phyloP scores from a whole-genome alignment of 805 yeast species.

The Cyberlindnera suaveolens region DNA sequence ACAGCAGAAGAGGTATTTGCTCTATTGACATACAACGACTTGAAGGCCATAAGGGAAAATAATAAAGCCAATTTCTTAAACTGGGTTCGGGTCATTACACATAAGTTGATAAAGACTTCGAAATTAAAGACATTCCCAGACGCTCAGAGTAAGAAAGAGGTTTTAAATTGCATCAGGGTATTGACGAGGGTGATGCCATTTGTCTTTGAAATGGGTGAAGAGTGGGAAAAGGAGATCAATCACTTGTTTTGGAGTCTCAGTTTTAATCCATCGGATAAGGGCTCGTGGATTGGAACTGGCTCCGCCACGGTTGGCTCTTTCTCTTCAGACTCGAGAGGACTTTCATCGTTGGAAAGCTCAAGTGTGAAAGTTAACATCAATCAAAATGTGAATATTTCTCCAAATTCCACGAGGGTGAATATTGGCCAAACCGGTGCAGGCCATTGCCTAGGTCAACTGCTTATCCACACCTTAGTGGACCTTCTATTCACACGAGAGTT shows the following conservation, averaged over 20 bases:
- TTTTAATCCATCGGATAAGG: slow-evolving; percentile 4
- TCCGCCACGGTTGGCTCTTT: slow-evolving; percentile 24
- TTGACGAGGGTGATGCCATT: slow-evolving; percentile 63
- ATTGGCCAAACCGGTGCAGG: slow-evolving; percentile 9
- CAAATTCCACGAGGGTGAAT: slow-evolving; percentile 14
- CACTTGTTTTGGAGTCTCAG: slow-evolving; percentile 39
- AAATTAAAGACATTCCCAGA: slow-evolving; percentile 20
- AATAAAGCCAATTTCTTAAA: slow-evolving; percentile 52
- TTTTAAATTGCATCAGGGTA: slow-evolving; percentile 58
- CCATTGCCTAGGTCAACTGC: slow-evolving; percentile 27
- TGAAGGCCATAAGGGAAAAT: slow-evolving; percentile 51
- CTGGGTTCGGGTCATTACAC: slow-evolving; percentile 38
- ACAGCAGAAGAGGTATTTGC: slow-evolving; percentile 52
- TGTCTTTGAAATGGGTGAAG: slow-evolving; percentile 43
- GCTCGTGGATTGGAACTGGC: not conserved
- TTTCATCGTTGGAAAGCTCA: slow-evolving; percentile 11
- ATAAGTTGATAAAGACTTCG: slow-evolving; percentile 24
- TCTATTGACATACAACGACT: slow-evolving; percentile 49
- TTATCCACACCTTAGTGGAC: slow-evolving; percentile 34
- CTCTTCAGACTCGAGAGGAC: slow-evolving; percentile 20
- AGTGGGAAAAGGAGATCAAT: slow-evolving; percentile 26
- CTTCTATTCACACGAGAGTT: slow-evolving; percentile 54
- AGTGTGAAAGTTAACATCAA: slow-evolving; percentile 16
- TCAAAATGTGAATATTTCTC: slow-evolving; percentile 7
- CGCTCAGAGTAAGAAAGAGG: slow-evolving; percentile 25